phyloP scores from a whole-genome alignment of 2,329 filamentous ascomycete genomes.

The Penicillium sp. region DNA sequence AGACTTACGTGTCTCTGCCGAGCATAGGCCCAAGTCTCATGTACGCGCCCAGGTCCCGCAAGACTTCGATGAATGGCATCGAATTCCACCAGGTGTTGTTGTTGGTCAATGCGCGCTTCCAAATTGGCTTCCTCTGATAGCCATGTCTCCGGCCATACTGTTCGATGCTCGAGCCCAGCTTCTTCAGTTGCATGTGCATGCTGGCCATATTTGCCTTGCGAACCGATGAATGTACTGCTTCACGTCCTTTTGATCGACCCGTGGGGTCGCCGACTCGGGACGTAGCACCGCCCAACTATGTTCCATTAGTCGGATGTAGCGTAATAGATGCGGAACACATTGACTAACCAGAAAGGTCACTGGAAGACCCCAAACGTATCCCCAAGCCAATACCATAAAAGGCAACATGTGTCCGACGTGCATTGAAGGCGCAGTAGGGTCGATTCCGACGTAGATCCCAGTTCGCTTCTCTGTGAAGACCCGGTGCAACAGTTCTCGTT shows the following conservation, averaged over 20 bases:
- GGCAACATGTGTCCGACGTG: slow-evolving; percentile 51
- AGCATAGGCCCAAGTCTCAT: slow-evolving; percentile 83
- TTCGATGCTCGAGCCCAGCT: slow-evolving; percentile 71
- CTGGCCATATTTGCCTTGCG: slow-evolving; percentile 46
- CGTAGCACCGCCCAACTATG: slow-evolving; percentile 46
- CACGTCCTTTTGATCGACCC: slow-evolving; percentile 41
- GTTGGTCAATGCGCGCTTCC: slow-evolving; percentile 66
- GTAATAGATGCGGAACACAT: not conserved
- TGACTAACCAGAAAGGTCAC: slow-evolving; percentile 43
- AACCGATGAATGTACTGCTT: slow-evolving; percentile 32
- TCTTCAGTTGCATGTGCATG: slow-evolving; percentile 51
- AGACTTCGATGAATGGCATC: slow-evolving; percentile 66
- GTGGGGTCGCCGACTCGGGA: slow-evolving; percentile 47
- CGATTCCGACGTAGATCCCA: slow-evolving; percentile 47
- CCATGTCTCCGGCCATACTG: slow-evolving; percentile 61
- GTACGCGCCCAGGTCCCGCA: slow-evolving; percentile 66
- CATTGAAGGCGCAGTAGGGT: slow-evolving; percentile 49
- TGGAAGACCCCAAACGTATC: slow-evolving; percentile 46
- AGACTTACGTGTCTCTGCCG: slow-evolving; percentile 73
- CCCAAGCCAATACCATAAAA: slow-evolving; percentile 50
- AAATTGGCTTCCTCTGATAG: slow-evolving; percentile 59
- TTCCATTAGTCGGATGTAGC: slow-evolving; percentile 13
- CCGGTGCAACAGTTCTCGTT: slow-evolving; percentile 41
- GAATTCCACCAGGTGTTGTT: slow-evolving; percentile 80
- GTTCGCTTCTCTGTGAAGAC: slow-evolving; percentile 45